phyloP scores from a whole-genome alignment of 1,284 basidiomycete genomes.

The Marasmius fiardii region DNA sequence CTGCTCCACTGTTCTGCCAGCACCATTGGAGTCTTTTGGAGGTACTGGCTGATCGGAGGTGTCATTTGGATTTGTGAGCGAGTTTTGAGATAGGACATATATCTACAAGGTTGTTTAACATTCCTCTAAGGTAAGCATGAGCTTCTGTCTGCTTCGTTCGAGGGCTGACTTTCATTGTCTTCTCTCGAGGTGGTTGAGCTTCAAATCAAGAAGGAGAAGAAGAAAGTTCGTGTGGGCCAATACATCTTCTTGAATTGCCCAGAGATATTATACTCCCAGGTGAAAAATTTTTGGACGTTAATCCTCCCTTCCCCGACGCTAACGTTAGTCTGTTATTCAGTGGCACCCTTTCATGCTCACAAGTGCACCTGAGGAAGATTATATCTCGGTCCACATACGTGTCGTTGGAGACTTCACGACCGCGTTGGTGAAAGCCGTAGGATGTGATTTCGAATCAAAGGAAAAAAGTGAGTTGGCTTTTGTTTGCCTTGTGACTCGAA shows the following conservation, averaged over 20 bases:
- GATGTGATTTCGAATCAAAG: slow-evolving; percentile 70
- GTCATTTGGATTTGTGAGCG: slow-evolving; percentile 83
- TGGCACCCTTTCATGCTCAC: slow-evolving; percentile 95
- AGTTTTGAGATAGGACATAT: slow-evolving; percentile 83
- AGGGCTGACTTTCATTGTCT: not conserved
- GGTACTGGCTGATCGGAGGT: slow-evolving; percentile 88
- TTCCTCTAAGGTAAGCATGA: slow-evolving; percentile 56
- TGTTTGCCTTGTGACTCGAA: too few species aligned
- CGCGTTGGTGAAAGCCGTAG: slow-evolving; percentile 73
- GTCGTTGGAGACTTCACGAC: slow-evolving; percentile 86
- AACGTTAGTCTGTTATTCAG: slow-evolving; percentile 31
- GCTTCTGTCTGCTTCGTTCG: not conserved
- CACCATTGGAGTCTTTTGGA: slow-evolving; percentile 90
- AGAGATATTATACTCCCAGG: slow-evolving; percentile 80
- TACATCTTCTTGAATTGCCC: slow-evolving; percentile 89
- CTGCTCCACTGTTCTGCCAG: slow-evolving; percentile 82
- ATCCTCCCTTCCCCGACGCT: not conserved
- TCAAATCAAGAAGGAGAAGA: slow-evolving; percentile 93
- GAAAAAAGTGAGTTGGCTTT: slow-evolving; percentile 36
- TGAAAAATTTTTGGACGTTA: not conserved
- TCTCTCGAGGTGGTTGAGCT: slow-evolving; percentile 83
- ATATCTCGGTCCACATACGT: slow-evolving; percentile 87
- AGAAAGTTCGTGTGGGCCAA: slow-evolving; percentile 74
- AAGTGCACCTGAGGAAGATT: slow-evolving; percentile 87
- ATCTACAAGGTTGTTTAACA: slow-evolving; percentile 93